Evolutionary conservation across 345 rosid genomes (phyloP), one percentile per base, ranked within the genome.

Genomic region (Noccaea bulbosa): DNA sequence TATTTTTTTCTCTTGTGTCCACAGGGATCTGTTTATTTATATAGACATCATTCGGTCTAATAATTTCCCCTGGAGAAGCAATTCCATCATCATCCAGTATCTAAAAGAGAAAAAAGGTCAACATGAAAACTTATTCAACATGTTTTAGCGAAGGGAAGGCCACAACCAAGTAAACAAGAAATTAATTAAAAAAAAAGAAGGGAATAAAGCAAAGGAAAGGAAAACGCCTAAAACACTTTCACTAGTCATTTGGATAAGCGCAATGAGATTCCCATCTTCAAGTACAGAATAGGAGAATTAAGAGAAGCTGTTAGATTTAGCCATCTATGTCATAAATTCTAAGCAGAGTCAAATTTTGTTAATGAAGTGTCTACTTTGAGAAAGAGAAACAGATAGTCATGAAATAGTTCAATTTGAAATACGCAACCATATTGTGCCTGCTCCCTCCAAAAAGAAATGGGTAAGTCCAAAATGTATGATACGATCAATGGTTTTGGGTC

Each of bases 11-110:
- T 76, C 65, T 78, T 40, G 87, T 82, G 30, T 62, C 77, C 5
- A 80, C n/a, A 16, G 97, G 90, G 50, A 81, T 54, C 77, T 87
- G 83, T 78, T 88, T 91, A 68, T 88, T 86, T 79, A 91, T 55
- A 47, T 82, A 84, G 39, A 87, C 44, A 77, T 93, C 96, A 71
- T 76, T 75, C 7, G 83, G 75, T 67, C 89, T 83, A 61, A 93
- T 88, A 70, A 87, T 86, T 84, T 93, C 93, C 41, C 97, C 98
- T 22, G 98, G 98, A 59, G 96, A 43, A 73, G 92, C 98, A 14
- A 93, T 62, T 66, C 98, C 98, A 63, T 93, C 98, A 59, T 86
- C 78, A 72, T 90, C 98, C 75, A 91, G 77, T 62, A 84, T 81
- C 98, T 93, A 5, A 73, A 30, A 75, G 32, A 40, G 62, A 37